Evolutionary conservation across 371 early-diverging fungal species (phyloP), one percentile per base, ranked within the genome.

Genomic region (Quaeritorhiza haematococci): DNA sequence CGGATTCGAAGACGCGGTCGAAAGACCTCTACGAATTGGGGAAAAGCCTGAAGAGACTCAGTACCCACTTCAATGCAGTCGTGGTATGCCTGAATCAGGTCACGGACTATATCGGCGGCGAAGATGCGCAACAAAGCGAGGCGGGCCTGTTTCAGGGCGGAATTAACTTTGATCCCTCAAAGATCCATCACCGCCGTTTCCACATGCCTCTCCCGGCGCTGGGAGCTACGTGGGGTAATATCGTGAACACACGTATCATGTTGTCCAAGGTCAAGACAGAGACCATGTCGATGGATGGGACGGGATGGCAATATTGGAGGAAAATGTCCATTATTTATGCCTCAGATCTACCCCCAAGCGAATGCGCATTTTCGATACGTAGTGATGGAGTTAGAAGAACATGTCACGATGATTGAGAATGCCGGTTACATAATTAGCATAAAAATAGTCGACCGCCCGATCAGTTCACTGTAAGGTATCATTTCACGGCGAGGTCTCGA

Each of bases 221-320:
- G 49, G 92, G 92, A 0, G 62, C 84, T 21, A 59, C 83, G n/a
- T 91, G 91, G 92, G 71, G 87, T 0, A 88, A 84, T 60, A 76
- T 84, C 19, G 77, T 91, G 34, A 89, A 87, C 49, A 78, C 79
- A 0, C 72, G 91, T 19, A 69, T 92, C 0, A 62, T 81, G 56
- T 46, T 92, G 41, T 75, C 78, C 19, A 53, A 83, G 2, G 44
- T n/a, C n/a, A n/a, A n/a, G n/a, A n/a, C n/a, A n/a, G n/a, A n/a
- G n/a, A n/a, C n/a, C n/a, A n/a, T n/a, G n/a, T n/a, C n/a, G n/a
- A n/a, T n/a, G n/a, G n/a, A n/a, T n/a, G n/a, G n/a, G n/a, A n/a
- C n/a, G n/a, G n/a, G n/a, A n/a, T n/a, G n/a, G n/a, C n/a, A n/a
- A n/a, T n/a, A n/a, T n/a, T n/a, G n/a, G n/a, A n/a, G n/a, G n/a